These are phyloP conservation scores for Termitomyces sp. DNA, from an alignment of 768 basidiomycete genomes.

Conservation along the genomic window DNA sequence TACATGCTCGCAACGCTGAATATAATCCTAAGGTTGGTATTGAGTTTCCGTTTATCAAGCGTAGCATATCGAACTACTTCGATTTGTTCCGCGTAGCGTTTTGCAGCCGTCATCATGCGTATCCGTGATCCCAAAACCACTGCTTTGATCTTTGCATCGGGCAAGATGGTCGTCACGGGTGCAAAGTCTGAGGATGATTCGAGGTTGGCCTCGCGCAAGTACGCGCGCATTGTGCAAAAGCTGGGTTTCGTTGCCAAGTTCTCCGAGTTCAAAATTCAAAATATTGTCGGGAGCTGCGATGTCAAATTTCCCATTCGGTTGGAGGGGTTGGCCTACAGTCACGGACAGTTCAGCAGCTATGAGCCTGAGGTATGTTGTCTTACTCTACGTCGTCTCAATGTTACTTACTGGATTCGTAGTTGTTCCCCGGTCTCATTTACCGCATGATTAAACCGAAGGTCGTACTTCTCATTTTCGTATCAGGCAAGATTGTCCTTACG, in stretches of 20 bases:
- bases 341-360: slow-evolving; percentile 97
- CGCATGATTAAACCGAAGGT: slow-evolving; percentile 99
- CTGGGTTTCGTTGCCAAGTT: slow-evolving; percentile 99
- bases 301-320: slow-evolving; percentile 98
- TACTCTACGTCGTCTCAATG: neutral
- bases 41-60: slow-evolving; percentile 29
- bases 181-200: slow-evolving; percentile 99
- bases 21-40: slow-evolving; percentile 99
- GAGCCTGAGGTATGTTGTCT: slow-evolving; percentile 80
- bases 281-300: slow-evolving; percentile 97
- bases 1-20: slow-evolving; percentile 97
- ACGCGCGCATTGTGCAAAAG: slow-evolving; percentile 98
- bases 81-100: slow-evolving; percentile 79
- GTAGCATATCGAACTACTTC: slow-evolving; percentile 56
- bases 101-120: slow-evolving; percentile 99
- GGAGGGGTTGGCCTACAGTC: slow-evolving; percentile 95
- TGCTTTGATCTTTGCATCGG: slow-evolving; percentile 97
- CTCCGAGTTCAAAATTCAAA: slow-evolving; percentile 99
- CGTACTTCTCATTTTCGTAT: slow-evolving; percentile 96
- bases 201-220: slow-evolving; percentile 93
- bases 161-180: slow-evolving; percentile 99
- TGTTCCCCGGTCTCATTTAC: slow-evolving; percentile 98
- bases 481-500: slow-evolving; percentile 97
- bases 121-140: slow-evolving; percentile 99
- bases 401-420: slow-evolving; percentile 36